phyloP scores from a whole-genome alignment of 2,329 filamentous ascomycete genomes.

The Westerdykella aurantiaca region DNA sequence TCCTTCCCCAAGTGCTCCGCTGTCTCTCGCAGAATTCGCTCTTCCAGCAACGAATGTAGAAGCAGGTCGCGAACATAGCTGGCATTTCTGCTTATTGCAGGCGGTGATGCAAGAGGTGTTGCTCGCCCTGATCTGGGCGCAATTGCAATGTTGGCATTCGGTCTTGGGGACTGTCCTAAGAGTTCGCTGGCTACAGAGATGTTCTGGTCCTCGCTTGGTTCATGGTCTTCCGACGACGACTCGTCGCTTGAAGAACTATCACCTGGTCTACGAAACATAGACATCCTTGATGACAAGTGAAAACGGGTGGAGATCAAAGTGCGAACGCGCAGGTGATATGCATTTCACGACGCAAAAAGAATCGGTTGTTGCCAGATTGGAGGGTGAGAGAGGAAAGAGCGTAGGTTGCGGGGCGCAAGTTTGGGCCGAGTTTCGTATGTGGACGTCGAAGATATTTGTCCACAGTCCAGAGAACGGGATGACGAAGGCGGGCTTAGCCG shows the following conservation, averaged over 20 bases:
- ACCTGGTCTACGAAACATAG: slow-evolving; percentile 31
- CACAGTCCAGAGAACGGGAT: neutral
- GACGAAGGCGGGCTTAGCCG: neutral
- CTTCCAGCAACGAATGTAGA: slow-evolving; percentile 43
- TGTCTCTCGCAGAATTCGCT: slow-evolving; percentile 38
- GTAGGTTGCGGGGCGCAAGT: neutral
- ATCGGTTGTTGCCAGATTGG: too few relatives aligned
- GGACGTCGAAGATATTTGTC: neutral
- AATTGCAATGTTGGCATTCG: slow-evolving; percentile 25
- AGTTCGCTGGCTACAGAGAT: too few relatives aligned
- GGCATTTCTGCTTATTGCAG: slow-evolving; percentile 9
- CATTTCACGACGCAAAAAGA: too few relatives aligned
- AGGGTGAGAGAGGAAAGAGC: neutral
- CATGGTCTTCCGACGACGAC: slow-evolving; percentile 13
- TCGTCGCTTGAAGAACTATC: slow-evolving; percentile 29
- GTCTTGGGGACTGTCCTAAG: slow-evolving; percentile 8
- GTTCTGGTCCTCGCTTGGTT: slow-evolving; percentile 13
- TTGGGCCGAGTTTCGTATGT: neutral
- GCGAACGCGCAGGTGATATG: too few relatives aligned
- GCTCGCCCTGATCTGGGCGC: slow-evolving; percentile 9
- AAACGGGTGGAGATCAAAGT: neutral
- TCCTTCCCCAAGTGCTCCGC: slow-evolving; percentile 32
- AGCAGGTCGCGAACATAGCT: slow-evolving; percentile 35
- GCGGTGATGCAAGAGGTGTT: slow-evolving; percentile 3
- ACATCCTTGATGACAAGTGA: slow-evolving; percentile 12